A percentile compares a stretch with the other conserved stretches of the same genome.
phyloP scores from a whole-genome alignment of 2,329 filamentous ascomycete genomes.

The Colletotrichum sp. region DNA sequence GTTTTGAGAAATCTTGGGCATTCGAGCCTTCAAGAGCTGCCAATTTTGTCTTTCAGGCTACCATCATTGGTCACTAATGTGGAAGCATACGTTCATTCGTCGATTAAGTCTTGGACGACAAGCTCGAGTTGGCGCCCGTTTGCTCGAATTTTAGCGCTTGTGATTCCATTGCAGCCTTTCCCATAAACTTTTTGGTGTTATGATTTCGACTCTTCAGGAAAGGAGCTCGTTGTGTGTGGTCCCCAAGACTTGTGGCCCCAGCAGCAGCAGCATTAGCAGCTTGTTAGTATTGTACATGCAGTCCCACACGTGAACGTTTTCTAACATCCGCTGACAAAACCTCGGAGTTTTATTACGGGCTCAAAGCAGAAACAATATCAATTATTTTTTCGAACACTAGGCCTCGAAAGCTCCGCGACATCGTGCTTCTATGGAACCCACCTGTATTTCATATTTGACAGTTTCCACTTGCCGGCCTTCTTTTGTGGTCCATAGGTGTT shows the following conservation, averaged over 20 bases:
- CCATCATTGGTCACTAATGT: neutral
- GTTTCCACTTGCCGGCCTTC: neutral
- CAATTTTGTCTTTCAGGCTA: neutral
- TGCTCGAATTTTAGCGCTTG: neutral
- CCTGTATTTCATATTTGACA: neutral
- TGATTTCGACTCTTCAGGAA: neutral
- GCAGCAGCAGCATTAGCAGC: neutral
- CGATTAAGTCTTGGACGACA: neutral
- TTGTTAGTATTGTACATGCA: neutral
- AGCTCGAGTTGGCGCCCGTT: neutral
- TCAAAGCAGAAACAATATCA: neutral
- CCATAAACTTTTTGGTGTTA: neutral
- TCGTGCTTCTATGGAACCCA: neutral
- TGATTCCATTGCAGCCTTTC: neutral
- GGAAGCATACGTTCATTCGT: neutral
- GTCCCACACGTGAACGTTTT: neutral
- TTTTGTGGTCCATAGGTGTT: rapidly evolving
- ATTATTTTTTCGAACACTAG: no score
- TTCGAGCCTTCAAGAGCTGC: neutral
- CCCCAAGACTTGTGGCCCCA: neutral
- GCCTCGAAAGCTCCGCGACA: neutral
- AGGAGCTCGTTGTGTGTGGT: neutral
- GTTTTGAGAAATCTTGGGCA: neutral
- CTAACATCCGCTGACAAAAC: neutral
- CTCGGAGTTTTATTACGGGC: neutral